Evolutionary conservation across 371 early-diverging fungal genomes (phyloP), one percentile per base, ranked within the genome.

Genomic region (Syncephalastrum contaminatum): DNA sequence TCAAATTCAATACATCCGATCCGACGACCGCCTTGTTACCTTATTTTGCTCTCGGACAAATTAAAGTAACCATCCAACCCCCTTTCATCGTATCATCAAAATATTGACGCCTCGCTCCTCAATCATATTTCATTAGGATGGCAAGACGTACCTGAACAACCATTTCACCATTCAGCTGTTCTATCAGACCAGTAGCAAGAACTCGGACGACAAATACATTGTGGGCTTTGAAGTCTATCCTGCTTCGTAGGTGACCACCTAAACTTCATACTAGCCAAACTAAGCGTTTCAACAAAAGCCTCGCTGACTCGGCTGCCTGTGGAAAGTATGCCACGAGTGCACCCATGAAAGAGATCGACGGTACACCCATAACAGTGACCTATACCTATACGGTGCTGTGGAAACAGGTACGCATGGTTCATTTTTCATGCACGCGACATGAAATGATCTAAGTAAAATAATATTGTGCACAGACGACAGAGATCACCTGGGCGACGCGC

Each of bases 191-290:
- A 62, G 53, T 20, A 62, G 57, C 41, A 52, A 65, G 4, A 55
- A 64, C 4, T 54, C 64, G 7, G 67, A 64, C n/a, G 67, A 68
- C 18, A 69, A 56, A 25, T 61, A 69, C 24, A 81, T 87, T 48
- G 82, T 82, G n/a, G 86, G 85, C 7, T 82, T 87, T 45, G 84
- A 84, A 64, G 81, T 82, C 24, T 71, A 73, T 36, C 84, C 86
- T 14, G 62, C 66, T 50, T 83, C 83, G 77, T 76, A 74, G 59
- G 72, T 58, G 15, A 3, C 25, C n/a, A 10, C 15, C 36, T 12
- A 10, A 12, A 30, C 2, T 10, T 10, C 12, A 8, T 10, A 30
- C 10, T 12, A 30, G 25, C 4, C 36, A 30, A 10, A 30, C 36
- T 30, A 30, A 30, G 7, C 5, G 12, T 30, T 30, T 30, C 36